Conservation (phyloP, 257 asterid species). For the Forsythia viridissima region DNA sequence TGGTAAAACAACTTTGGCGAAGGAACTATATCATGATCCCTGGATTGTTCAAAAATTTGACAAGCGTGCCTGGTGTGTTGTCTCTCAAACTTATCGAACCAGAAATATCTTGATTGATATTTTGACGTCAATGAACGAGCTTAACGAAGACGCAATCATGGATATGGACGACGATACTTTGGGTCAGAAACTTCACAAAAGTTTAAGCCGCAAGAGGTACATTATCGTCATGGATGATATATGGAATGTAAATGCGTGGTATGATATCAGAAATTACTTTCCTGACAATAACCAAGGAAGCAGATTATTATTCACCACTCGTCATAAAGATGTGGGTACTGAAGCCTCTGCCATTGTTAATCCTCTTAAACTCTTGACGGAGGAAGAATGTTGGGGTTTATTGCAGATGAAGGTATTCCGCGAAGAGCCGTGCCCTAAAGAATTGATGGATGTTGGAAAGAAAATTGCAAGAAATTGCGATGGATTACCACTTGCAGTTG, state of each 20-base stretch:
- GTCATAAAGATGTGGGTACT: not conserved
- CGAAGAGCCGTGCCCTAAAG: constrained; percentile 23
- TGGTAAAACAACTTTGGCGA: constrained; percentile 40
- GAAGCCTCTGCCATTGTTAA: not conserved
- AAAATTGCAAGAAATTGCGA: constrained; percentile 28
- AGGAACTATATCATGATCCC: constrained; percentile 24
- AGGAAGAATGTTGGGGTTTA: not conserved
- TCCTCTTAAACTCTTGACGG: not conserved
- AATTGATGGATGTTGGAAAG: constrained; percentile 18
- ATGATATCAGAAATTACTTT: too few species aligned
- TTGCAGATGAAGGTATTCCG: constrained; percentile 28
- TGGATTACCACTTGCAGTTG: constrained; percentile 44
- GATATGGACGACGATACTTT: not conserved
- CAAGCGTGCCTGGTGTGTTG: not conserved
- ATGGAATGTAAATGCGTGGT: not conserved
- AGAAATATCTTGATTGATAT: not conserved
- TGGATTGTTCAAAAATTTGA: constrained; percentile 20
- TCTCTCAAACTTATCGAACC: not conserved
- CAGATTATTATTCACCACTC: not conserved
- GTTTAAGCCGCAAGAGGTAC: not conserved
- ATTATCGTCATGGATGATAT: not conserved
- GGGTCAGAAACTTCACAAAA: not conserved
- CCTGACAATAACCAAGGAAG: not conserved
- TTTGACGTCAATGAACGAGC: not conserved
- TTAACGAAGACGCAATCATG: not conserved